Evolutionary conservation across 2,329 filamentous ascomycete species (phyloP).

Genomic region (Fusarium algeriense): DNA sequence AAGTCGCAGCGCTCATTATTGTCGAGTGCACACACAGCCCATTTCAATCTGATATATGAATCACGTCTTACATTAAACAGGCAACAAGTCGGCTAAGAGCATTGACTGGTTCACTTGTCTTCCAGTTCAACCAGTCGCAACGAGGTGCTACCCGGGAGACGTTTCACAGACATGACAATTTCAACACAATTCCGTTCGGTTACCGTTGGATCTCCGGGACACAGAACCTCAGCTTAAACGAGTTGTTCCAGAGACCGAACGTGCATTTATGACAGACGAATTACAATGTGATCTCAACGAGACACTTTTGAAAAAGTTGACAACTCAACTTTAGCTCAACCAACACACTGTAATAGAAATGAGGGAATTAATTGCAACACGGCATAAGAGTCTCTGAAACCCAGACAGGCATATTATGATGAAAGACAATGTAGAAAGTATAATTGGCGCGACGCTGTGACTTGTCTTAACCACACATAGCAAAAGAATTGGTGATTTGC

Average conservation of each 20-base stretch:
- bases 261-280: neutral
- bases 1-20: neutral
- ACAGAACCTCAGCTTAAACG: neutral
- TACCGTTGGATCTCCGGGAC: neutral
- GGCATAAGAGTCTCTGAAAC: neutral
- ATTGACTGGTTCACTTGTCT: conserved; percentile 13
- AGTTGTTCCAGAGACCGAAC: conserved; percentile 9
- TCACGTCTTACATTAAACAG: neutral
- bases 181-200: neutral
- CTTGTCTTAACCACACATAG: conserved; percentile 19
- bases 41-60: neutral
- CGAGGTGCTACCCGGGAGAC: conserved; percentile 33
- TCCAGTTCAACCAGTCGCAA: conserved; percentile 30
- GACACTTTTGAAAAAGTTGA: neutral
- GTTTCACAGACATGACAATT: conserved; percentile 29
- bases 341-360: neutral
- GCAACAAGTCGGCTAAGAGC: conserved; percentile 10
- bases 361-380: conserved; percentile 18
- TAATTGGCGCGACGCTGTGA: conserved; percentile 13
- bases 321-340: neutral
- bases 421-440: conserved; percentile 4
- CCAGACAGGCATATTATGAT: conserved; percentile 3
- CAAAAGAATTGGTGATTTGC: conserved; percentile 12
- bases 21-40: too few species aligned
- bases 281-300: neutral